Evolutionary conservation across 2,329 filamentous ascomycete genomes (phyloP), one percentile per base, ranked within the genome.

Genomic region (Aspergillus japonicus): DNA sequence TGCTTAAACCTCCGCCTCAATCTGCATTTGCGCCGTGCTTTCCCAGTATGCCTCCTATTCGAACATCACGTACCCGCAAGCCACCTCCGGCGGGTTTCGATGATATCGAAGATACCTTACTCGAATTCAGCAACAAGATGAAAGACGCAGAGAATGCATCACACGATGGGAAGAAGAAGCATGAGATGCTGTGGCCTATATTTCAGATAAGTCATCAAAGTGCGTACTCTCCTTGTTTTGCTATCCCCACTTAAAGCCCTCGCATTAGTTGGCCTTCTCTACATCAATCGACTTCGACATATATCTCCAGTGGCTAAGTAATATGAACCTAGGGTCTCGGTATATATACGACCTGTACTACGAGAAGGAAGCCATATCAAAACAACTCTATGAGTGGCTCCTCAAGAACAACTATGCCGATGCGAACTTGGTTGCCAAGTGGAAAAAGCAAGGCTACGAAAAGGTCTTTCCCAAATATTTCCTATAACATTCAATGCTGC

Each of bases 401-500:
- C 81, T 99, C 61, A 99, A 99, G 85, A 97, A 99, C 73, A 88
- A 89, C 53, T 98, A 99, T 75, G 95, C 93, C 5, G 95, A 99
- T 78, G 87, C 91, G 50, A 95, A 93, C 81, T 81, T 99, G 72
- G 98, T 99, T 73, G 95, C 95, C 14, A 99, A 99, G 81, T 99
- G 95, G 95, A 99, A 99, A 86, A 99, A 99, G 81, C 90, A 96
- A 71, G 95, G 95, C 16, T 99, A 99, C 72, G 95, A 99, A 78
- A 97, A 98, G 87, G 91, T 91, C 58, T 47, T 48, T 42, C 62
- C 7, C 35, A 29, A 58, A 59, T 29, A 47, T 24, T n/a, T 29
- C 44, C 11, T 35, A 2, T 47, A 6, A 42, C 42, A 23, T 31
- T 44, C 52, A n/a, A 31, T 14, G 19, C 8, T 14, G 19, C 33